Percentiles rank a stretch among this genome's conserved stretches.
phyloP scores from a whole-genome alignment of 257 asterid species.

The Solanum chmielewskii region DNA sequence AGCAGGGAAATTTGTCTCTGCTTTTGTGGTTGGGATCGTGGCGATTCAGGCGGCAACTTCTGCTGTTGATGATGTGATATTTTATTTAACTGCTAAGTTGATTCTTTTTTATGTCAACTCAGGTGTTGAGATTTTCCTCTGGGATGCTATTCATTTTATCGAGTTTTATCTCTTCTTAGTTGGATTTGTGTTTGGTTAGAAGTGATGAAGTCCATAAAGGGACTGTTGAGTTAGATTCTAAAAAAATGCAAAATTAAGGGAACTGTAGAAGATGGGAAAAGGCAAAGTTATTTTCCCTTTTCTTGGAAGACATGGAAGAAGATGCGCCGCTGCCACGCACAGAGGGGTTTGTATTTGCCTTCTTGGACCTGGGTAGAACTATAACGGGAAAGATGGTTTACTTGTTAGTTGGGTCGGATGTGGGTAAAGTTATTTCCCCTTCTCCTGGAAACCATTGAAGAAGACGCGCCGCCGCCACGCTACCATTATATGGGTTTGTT shows the following conservation, averaged over 20 bases:
- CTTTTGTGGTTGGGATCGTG: not conserved
- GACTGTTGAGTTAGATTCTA: constrained; percentile 30
- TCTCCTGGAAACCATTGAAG: too few relatives aligned
- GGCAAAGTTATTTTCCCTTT: not conserved
- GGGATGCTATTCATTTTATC: constrained; percentile 95
- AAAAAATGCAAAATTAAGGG: constrained; percentile 23
- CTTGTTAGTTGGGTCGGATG: too few relatives aligned
- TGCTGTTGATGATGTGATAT: constrained; percentile 71
- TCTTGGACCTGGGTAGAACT: too few relatives aligned
- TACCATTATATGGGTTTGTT: too few relatives aligned
- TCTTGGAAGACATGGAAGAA: not conserved
- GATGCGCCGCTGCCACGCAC: too few relatives aligned
- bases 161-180: constrained; percentile 77
- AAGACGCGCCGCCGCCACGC: too few relatives aligned
- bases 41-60: constrained; percentile 67
- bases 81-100: constrained; percentile 61
- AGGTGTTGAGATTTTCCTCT: constrained; percentile 87
- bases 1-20: not conserved
- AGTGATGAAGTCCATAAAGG: not conserved
- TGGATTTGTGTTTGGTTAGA: constrained; percentile 50
- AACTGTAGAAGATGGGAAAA: constrained; percentile 17
- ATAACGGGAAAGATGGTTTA: too few relatives aligned
- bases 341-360: too few relatives aligned
- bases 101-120: constrained; percentile 79
- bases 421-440: too few relatives aligned